Base-by-base conservation (phyloP, 345 rosid species). In the Citrus medica region DNA sequence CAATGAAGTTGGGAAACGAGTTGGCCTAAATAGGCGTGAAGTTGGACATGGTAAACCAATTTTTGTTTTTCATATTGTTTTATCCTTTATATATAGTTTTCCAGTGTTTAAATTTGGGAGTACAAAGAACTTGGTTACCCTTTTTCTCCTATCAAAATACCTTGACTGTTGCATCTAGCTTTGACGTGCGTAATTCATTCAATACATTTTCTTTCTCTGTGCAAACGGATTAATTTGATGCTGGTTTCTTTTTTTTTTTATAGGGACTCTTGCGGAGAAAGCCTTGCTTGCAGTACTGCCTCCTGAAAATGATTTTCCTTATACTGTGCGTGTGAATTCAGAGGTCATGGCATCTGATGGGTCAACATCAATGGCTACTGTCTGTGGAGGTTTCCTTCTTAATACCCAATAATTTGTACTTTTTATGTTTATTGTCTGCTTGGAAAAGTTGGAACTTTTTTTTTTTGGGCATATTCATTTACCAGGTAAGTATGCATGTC, bases 301-400 rank as follows among this genome's bases (percentile, higher is more conserved):
- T 75, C 89, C 94, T 38, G 99, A 94, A 83, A 89, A 91, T 63
- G 89, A 74, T 76, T 94, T 92, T 76, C 90, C 93, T 5, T 96
- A 88, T 83, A 86, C 97, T 37, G 89, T 96, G 48, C 97, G 98
- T 62, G 79, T 96, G 76, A 96, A 92, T 82, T 94, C 99, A 25
- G 98, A 96, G 86, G 98, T 96, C 66, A 94, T 94, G 99, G 92
- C 97, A 68, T 96, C 99, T 66, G 99, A 96, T 88, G 99, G 99
- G 78, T 96, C 99, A 71, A 96, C 98, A 60, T 94, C 99, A 46
- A 96, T 96, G 99, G 99, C 99, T 71, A 86, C 93, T 35, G 98
- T 96, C 56, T 96, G 98, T 79, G 99, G 97, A 90, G 97, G 99
- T 94, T 88, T 66, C 64, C 13, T 12, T 77, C 78, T 83, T 55